These are phyloP conservation scores for Eruca vesicaria DNA, from an alignment of 441 rosid species.

Conservation along the genomic window DNA sequence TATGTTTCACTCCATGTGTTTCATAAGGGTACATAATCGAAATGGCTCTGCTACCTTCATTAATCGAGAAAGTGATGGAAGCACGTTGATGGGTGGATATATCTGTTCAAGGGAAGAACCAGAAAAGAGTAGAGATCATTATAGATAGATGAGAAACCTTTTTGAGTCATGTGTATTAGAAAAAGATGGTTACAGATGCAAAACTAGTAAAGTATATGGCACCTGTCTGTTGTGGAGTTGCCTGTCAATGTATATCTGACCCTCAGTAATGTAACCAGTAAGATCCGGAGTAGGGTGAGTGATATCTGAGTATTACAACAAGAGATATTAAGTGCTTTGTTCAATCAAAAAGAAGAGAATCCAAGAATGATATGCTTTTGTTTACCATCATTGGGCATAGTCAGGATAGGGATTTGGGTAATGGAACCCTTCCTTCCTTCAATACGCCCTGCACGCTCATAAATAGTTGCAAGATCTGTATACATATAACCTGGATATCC, in stretches of 20 bases:
- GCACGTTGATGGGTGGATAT: constrained; percentile 97
- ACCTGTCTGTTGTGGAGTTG: constrained; percentile 97
- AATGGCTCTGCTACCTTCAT: constrained; percentile 65
- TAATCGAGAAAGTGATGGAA: constrained; percentile 97
- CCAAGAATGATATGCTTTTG: background rate
- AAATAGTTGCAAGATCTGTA: constrained; percentile 97
- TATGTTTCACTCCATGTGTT: background rate
- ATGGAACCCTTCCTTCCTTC: constrained; percentile 98
- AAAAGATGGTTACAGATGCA: background rate
- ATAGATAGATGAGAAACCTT: background rate
- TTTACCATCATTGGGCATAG: constrained; percentile 98
- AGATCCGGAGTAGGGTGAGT: constrained; percentile 99
- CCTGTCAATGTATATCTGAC: constrained; percentile 96
- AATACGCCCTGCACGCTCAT: constrained; percentile 98
- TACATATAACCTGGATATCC: constrained; percentile 99
- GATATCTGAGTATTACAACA: constrained; percentile 54
- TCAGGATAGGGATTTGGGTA: constrained; percentile 98
- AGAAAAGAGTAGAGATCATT: background rate
- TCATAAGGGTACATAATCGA: background rate
- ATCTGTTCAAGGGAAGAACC: constrained; percentile 53
- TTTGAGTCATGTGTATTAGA: background rate
- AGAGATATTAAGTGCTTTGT: background rate
- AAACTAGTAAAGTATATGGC: background rate
- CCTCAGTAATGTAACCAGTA: constrained; percentile 98
- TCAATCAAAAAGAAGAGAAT: background rate